Conservation (phyloP, 257 asterid species). For the Scutellaria minor region DNA sequence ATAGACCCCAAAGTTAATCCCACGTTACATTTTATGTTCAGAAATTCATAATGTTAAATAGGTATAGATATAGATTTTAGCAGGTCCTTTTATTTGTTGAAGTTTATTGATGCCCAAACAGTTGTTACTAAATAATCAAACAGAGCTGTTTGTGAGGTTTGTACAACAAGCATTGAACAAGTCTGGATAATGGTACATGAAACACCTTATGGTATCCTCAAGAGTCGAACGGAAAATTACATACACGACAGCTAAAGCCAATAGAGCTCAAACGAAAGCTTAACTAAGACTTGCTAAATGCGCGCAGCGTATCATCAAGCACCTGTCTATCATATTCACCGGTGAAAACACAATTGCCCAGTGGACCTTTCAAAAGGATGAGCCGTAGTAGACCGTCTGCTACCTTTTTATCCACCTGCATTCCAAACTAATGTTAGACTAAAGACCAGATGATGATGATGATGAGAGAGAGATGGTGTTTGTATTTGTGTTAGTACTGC, state of each 20-base stretch:
- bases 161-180: slow-evolving; percentile 10
- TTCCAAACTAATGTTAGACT: slow-evolving; percentile 20
- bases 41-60: too few relatives aligned
- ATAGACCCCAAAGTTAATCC: too few relatives aligned
- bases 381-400: slow-evolving; percentile 92
- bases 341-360: slow-evolving; percentile 88
- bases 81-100: too few relatives aligned
- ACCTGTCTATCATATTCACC: slow-evolving; percentile 82
- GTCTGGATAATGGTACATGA: slow-evolving; percentile 11
- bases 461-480: not conserved
- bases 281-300: slow-evolving; percentile 68
- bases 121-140: not conserved
- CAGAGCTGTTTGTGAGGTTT: slow-evolving; percentile 4
- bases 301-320: slow-evolving; percentile 71
- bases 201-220: slow-evolving; percentile 28
- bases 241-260: slow-evolving; percentile 5
- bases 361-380: slow-evolving; percentile 91
- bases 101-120: too few relatives aligned
- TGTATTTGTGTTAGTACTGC: slow-evolving; percentile 15
- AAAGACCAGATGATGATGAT: not conserved
- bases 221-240: slow-evolving; percentile 15
- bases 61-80: too few relatives aligned
- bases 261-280: not conserved
- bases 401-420: slow-evolving; percentile 96
- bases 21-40: too few relatives aligned